These are phyloP conservation scores for Geotrichum klebahnii DNA, from an alignment of 1,139 yeast genomes.

Conservation along the genomic window DNA sequence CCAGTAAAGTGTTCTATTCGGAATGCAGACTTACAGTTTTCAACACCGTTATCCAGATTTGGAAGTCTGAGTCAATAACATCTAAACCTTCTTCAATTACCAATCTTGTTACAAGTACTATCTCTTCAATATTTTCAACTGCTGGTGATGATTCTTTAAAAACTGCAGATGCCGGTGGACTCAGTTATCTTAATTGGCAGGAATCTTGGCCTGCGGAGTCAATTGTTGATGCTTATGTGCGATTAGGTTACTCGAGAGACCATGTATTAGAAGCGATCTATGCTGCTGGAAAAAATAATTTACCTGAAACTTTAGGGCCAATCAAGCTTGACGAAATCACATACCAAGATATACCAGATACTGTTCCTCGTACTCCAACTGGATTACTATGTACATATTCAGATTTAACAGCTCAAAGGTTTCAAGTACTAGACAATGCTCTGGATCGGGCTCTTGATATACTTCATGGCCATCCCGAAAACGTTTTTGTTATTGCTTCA, in stretches of 20 bases:
- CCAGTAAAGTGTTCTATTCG: constrained; percentile 34
- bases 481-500: constrained; percentile 49
- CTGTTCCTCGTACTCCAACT: constrained; percentile 29
- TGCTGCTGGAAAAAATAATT: too few species aligned
- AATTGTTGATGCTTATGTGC: constrained; percentile 45
- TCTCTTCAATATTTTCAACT: constrained; percentile 27
- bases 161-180: constrained; percentile 23
- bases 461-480: constrained; percentile 50
- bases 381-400: constrained; percentile 38
- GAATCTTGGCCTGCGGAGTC: constrained; percentile 52
- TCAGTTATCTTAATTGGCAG: constrained; percentile 38
- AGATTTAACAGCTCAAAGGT: constrained; percentile 44
- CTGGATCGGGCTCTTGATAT: constrained; percentile 50
- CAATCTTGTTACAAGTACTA: constrained; percentile 26
- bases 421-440: constrained; percentile 38
- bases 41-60: constrained; percentile 27
- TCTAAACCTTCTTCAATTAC: constrained; percentile 27
- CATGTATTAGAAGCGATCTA: constrained; percentile 7
- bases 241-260: constrained; percentile 43
- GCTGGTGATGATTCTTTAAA: constrained; percentile 26
- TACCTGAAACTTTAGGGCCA: not conserved
- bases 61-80: constrained; percentile 32
- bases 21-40: constrained; percentile 34
- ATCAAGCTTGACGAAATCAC: constrained; percentile 1
- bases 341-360: constrained; percentile 28